Evolutionary conservation across 2,329 filamentous ascomycete species (phyloP), one percentile per base, ranked within the genome.

Genomic region (Davidsoniella australis): DNA sequence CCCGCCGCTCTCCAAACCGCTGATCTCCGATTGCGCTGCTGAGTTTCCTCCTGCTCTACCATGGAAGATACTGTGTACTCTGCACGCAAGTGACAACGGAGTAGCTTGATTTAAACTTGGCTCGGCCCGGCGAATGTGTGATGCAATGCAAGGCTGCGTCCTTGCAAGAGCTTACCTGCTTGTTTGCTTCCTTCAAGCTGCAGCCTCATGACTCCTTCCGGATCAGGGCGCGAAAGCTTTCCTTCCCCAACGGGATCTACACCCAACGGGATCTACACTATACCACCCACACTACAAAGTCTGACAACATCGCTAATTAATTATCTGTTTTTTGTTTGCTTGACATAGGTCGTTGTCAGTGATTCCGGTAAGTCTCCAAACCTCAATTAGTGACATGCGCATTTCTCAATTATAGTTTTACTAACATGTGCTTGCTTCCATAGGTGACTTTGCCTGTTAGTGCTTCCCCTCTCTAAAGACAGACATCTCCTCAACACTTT

Each of bases 311-410:
- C 20, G 20, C 20, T 23, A 23, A 23, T 23, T 40, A 14, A 17
- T 29, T n/a, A 48, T 54, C 26, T 43, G 33, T 49, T 47, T 42
- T 33, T 33, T 58, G 43, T 33, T 23, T 23, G 50, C 46, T 42
- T 29, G 24, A 58, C 63, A n/a, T 26, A 91, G 86, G 83, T 85
- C 57, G 91, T 96, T 64, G 91, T 96, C 68, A 89, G 84, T 68
- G 91, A 96, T 74, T 94, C 89, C 68, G 91, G 88, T 81, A 82
- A 70, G 73, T 65, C 63, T 57, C 2, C 12, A 33, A 24, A 23
- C 14, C 14, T 45, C n/a, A 10, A 5, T 29, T 14, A 16, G n/a
- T 18, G 17, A 37, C 7, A n/a, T 9, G 29, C 42, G 16, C 20
- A 10, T 16, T 12, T 23, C 2, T 2, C 20, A 6, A 5, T 2